These are phyloP conservation scores for Biscutella laevigata DNA, from an alignment of 441 rosid species.

Conservation along the genomic window DNA sequence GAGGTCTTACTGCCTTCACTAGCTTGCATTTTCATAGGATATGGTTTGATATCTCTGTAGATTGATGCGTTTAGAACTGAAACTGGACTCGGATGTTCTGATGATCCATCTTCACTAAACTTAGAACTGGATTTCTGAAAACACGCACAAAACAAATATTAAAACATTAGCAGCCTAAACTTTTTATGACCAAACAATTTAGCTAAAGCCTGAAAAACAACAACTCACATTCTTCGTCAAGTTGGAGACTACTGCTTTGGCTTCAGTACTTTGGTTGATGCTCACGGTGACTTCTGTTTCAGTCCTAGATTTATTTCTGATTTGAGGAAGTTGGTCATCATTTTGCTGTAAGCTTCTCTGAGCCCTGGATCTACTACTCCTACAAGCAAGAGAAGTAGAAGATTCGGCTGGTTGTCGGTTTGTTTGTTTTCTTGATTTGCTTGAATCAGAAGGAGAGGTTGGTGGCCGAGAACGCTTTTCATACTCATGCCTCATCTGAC, in stretches of 20 bases:
- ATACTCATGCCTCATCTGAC: constrained; percentile 52
- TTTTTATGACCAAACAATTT: constrained; percentile 11
- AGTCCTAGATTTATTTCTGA: constrained; percentile 47
- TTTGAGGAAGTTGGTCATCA: constrained; percentile 55
- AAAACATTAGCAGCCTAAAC: constrained; percentile 11
- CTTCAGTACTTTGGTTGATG: no score
- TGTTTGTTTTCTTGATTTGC: constrained; percentile 45
- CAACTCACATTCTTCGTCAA: constrained; percentile 39
- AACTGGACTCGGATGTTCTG: constrained; percentile 71
- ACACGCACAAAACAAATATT: constrained; percentile 18
- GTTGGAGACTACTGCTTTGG: constrained; percentile 29
- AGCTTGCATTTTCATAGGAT: constrained; percentile 38
- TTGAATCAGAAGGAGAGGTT: constrained; percentile 57
- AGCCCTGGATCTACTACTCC: constrained; percentile 32
- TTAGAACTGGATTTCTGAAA: constrained; percentile 39
- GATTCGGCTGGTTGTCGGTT: constrained; percentile 34
- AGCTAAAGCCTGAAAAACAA: constrained; percentile 7
- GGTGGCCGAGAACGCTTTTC: constrained; percentile 70
- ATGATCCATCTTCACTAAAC: constrained; percentile 40
- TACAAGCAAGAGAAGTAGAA: constrained; percentile 46
- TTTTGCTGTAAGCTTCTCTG: constrained; percentile 32
- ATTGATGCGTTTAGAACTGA: constrained; percentile 65
- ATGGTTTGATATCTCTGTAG: constrained; percentile 46
- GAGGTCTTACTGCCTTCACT: constrained; percentile 29
- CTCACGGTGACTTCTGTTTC: constrained; percentile 38